phyloP scores from a whole-genome alignment of 176 grass and related monocot species.

The Rhynchospora breviuscula region DNA sequence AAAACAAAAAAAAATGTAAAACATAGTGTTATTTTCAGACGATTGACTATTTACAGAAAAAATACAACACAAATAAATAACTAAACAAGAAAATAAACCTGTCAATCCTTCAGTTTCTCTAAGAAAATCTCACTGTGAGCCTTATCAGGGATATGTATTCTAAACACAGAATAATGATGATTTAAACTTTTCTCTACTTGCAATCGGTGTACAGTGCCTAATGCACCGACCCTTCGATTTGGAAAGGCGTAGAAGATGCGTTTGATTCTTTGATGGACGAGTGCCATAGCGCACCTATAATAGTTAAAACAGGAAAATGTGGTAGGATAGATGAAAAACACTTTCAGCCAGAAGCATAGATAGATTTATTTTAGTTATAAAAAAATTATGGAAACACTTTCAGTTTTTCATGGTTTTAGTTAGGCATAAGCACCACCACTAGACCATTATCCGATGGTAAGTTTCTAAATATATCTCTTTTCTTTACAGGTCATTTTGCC shows the following conservation, averaged over 20 bases:
- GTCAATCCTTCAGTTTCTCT: not conserved
- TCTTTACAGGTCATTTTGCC: not conserved
- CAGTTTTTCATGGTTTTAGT: not conserved
- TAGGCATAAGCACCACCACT: not conserved
- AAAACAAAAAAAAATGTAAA: not conserved
- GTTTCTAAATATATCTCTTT: not conserved
- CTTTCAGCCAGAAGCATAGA: not conserved
- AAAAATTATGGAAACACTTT: not conserved
- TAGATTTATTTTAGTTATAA: not conserved
- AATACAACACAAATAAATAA: not conserved
- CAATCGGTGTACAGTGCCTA: slow-evolving; percentile 58
- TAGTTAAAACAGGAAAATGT: not conserved
- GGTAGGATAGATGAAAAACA: too few relatives aligned
- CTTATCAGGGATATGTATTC: slow-evolving; percentile 44
- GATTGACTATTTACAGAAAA: not conserved
- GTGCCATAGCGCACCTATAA: slow-evolving; percentile 88
- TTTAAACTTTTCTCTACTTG: slow-evolving; percentile 91
- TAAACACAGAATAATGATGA: slow-evolving; percentile 85
- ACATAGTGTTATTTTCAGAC: not conserved
- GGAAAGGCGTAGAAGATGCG: slow-evolving; percentile 78
- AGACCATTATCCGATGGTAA: not conserved
- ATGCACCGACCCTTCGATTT: slow-evolving; percentile 52
- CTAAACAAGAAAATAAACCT: not conserved
- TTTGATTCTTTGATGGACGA: slow-evolving; percentile 88
- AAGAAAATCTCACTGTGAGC: slow-evolving; percentile 5